Evolutionary conservation across 176 grass and related monocot genomes (phyloP), one percentile per base, ranked within the genome.

Genomic region (Triticum dicoccoides): DNA sequence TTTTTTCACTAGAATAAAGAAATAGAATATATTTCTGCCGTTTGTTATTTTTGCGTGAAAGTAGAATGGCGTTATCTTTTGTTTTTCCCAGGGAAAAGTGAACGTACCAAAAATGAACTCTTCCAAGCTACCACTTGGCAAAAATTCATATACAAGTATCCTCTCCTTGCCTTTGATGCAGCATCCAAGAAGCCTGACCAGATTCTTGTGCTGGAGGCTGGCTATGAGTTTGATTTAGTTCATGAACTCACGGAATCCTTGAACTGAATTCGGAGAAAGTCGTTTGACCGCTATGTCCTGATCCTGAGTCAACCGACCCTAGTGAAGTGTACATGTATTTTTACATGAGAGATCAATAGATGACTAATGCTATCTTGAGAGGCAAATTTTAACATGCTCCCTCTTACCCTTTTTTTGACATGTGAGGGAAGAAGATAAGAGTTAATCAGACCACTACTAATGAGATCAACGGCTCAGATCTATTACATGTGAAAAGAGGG

Each of bases 211-310:
- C 17, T 85, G 85, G 73, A 93, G 88, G 5, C 76, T 88, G 35
- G 88, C 85, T 77, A 93, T 80, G 14, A 85, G 66, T 37, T 34
- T 73, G 8, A 93, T 64, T 80, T 93, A 81, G 49, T 95, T 92
- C 86, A 56, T 92, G n/a, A 92, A 78, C 84, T 95, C 86, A 5
- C 21, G 79, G 7, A 92, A 76, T 45, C 93, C 90, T 85, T 95
- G 93, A 0, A 32, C 5, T 7, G 87, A 89, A 65, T 49, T 81
- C 20, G 72, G 56, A 14, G 80, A 81, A 54, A 92, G 84, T 51
- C 84, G 45, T 47, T 88, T 78, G 21, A 92, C 83, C 12, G 83
- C 86, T 78, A 95, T 79, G 30, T 88, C 64, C 61, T 87, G 61
- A 63, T 82, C 54, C 18, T 44, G n/a, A 27, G 68, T 32, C 78